These are phyloP conservation scores for Pelargonium australe DNA, from an alignment of 441 rosid genomes.

Conservation along the genomic window DNA sequence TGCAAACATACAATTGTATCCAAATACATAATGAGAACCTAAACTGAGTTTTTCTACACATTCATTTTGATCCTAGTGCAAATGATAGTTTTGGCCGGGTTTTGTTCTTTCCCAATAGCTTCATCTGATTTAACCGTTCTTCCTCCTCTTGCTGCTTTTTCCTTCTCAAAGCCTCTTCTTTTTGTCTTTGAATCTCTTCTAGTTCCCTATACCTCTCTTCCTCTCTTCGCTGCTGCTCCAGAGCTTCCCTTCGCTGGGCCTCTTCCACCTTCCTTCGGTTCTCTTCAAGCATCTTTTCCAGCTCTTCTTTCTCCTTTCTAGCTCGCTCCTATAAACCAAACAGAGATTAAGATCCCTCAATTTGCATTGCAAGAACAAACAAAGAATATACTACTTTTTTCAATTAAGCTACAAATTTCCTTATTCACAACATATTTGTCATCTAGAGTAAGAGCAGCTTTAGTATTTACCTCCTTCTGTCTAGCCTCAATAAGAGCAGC, in stretches of 20 bases:
- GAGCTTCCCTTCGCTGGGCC: slow-evolving; percentile 76
- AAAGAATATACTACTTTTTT: neutral
- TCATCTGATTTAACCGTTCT: slow-evolving; percentile 79
- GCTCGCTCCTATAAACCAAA: slow-evolving; percentile 51
- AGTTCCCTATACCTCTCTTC: slow-evolving; percentile 78
- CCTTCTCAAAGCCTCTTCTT: slow-evolving; percentile 71
- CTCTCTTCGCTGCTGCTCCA: slow-evolving; percentile 74
- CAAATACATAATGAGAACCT: slow-evolving; percentile 1
- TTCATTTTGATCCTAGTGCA: slow-evolving; percentile 75
- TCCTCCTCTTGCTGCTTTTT: slow-evolving; percentile 90
- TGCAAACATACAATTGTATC: neutral
- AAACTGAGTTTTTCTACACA: neutral
- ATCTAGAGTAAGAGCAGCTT: neutral
- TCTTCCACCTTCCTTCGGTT: slow-evolving; percentile 73
- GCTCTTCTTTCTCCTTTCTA: slow-evolving; percentile 60
- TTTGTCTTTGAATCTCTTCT: slow-evolving; percentile 71
- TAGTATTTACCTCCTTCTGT: slow-evolving; percentile 59
- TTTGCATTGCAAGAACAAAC: neutral
- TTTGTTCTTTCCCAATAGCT: slow-evolving; percentile 88
- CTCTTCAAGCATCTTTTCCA: slow-evolving; percentile 73
- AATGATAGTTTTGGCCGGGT: slow-evolving; percentile 84
- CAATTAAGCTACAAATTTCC: neutral
- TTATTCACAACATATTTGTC: neutral
- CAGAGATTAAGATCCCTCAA: slow-evolving; percentile 3
- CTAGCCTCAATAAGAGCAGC: slow-evolving; percentile 58